Percentiles rank a stretch among this genome's conserved stretches.
Evolutionary conservation across 129 eudicot species (phyloP).

Genomic region (Helichrysum umbraculigerum): DNA sequence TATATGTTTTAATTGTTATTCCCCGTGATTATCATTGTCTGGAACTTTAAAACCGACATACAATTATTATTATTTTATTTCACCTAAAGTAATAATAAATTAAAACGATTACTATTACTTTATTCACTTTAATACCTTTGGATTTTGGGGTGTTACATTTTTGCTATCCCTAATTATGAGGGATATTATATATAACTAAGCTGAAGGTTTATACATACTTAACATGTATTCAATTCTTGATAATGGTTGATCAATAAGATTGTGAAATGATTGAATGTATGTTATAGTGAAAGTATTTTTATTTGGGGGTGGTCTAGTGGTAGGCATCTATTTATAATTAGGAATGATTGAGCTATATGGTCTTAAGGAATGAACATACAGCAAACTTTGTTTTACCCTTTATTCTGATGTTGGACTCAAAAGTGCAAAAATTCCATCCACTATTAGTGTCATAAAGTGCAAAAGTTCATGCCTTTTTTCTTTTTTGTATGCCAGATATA

Average conservation of each 20-base stretch:
- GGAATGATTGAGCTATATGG: conserved; percentile 15
- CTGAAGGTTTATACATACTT: too few species aligned
- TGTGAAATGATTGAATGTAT: not conserved
- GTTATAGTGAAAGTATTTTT: not conserved
- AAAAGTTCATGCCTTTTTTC: conserved; percentile 21
- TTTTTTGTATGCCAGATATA: not conserved
- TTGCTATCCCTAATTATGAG: too few species aligned
- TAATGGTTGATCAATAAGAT: conserved; percentile 1
- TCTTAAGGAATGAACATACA: conserved; percentile 15
- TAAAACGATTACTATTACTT: too few species aligned
- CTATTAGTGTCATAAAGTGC: conserved; percentile 18
- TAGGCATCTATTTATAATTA: conserved; percentile 17
- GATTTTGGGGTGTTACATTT: too few species aligned
- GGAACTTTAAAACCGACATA: too few species aligned
- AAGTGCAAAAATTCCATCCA: conserved; percentile 32
- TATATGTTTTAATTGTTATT: too few species aligned
- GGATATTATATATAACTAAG: too few species aligned
- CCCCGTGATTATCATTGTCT: too few species aligned
- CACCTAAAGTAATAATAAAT: too few species aligned
- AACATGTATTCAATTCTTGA: too few species aligned
- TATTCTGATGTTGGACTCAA: conserved; percentile 24
- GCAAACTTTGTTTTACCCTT: conserved; percentile 6
- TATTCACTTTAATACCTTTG: too few species aligned
- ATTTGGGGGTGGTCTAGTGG: conserved; percentile 17
- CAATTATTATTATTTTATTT: too few species aligned